Conservation (phyloP, 1,284 basidiomycete species). For the Xerocomus amazonicus region DNA sequence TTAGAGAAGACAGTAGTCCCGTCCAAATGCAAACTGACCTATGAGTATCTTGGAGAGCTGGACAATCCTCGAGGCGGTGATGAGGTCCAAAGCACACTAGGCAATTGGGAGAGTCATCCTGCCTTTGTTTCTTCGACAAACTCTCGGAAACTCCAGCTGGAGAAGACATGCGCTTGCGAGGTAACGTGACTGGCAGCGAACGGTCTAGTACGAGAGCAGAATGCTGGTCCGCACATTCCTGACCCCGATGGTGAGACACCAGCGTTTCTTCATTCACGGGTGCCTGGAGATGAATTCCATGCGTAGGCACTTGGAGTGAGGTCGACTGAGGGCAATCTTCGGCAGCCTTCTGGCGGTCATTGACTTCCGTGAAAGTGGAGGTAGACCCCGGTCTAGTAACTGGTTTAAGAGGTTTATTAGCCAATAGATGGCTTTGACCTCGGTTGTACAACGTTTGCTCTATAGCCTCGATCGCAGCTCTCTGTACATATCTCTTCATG, state of each 20-base stretch:
- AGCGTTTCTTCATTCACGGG: neutral
- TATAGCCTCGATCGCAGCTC: constrained; percentile 60
- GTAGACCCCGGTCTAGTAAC: constrained; percentile 27
- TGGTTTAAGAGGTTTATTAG: constrained; percentile 58
- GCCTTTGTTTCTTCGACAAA: constrained; percentile 39
- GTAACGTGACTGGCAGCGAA: constrained; percentile 10
- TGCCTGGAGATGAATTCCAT: neutral
- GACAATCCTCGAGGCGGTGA: constrained; percentile 52
- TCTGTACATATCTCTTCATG: constrained; percentile 36
- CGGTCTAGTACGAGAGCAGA: neutral
- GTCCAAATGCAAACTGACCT: constrained; percentile 38
- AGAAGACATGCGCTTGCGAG: constrained; percentile 40
- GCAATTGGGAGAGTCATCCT: constrained; percentile 33
- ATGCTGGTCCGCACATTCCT: constrained; percentile 1
- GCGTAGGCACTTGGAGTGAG: constrained; percentile 1
- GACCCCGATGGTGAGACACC: neutral
- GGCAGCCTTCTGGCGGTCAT: neutral
- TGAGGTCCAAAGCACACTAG: constrained; percentile 43
- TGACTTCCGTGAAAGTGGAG: neutral
- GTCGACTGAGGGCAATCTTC: neutral
- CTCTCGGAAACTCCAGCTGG: constrained; percentile 23
- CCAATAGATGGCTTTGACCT: constrained; percentile 52
- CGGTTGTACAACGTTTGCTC: constrained; percentile 56
- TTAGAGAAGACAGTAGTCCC: constrained; percentile 7
- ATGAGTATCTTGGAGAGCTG: constrained; percentile 46